Evolutionary conservation across 2,329 filamentous ascomycete genomes (phyloP).

Genomic region (Pseudomassariella vexata): DNA sequence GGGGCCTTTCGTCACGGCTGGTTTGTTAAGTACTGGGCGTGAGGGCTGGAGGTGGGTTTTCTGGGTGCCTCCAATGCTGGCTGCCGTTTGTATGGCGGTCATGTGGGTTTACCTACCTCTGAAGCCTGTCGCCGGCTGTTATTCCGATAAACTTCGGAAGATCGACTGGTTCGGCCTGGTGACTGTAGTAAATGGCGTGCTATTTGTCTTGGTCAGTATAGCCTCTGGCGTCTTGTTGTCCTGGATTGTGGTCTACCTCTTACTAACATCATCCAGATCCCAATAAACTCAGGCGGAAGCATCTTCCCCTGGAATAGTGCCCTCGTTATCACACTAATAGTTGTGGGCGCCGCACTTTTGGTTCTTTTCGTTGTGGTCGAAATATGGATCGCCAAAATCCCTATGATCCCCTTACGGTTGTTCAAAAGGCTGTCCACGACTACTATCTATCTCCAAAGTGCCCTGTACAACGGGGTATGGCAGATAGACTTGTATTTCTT

Average conservation of each 20-base stretch:
- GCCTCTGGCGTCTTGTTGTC: slow-evolving; percentile 1
- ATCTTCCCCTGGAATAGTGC: slow-evolving; percentile 13
- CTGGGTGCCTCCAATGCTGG: slow-evolving; percentile 15
- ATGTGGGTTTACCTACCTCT: slow-evolving; percentile 12
- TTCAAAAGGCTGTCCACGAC: slow-evolving; percentile 11
- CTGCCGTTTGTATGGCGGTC: slow-evolving; percentile 7
- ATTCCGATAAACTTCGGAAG: slow-evolving; percentile 13
- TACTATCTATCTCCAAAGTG: slow-evolving; percentile 16
- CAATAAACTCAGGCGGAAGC: slow-evolving; percentile 17
- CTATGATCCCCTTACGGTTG: slow-evolving; percentile 13
- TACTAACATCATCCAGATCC: slow-evolving; percentile 11
- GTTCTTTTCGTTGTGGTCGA: slow-evolving; percentile 13
- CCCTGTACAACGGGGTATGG: slow-evolving; percentile 46
- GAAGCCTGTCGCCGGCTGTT: slow-evolving; percentile 9
- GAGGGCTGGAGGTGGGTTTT: slow-evolving; percentile 17
- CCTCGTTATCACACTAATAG: slow-evolving; percentile 11
- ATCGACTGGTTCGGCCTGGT: slow-evolving; percentile 18
- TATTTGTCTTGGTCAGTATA: slow-evolving; percentile 13
- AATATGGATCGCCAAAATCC: slow-evolving; percentile 12
- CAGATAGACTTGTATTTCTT: slow-evolving; percentile 33
- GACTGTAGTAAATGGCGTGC: slow-evolving; percentile 10
- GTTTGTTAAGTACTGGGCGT: slow-evolving; percentile 4
- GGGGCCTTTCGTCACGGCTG: slow-evolving; percentile 20
- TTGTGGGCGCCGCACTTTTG: slow-evolving; percentile 9
- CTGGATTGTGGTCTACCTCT: not conserved